Percentiles rank a stretch among this genome's conserved stretches.
phyloP scores from a whole-genome alignment of 257 asterid genomes.

The Nicotiana otophora region DNA sequence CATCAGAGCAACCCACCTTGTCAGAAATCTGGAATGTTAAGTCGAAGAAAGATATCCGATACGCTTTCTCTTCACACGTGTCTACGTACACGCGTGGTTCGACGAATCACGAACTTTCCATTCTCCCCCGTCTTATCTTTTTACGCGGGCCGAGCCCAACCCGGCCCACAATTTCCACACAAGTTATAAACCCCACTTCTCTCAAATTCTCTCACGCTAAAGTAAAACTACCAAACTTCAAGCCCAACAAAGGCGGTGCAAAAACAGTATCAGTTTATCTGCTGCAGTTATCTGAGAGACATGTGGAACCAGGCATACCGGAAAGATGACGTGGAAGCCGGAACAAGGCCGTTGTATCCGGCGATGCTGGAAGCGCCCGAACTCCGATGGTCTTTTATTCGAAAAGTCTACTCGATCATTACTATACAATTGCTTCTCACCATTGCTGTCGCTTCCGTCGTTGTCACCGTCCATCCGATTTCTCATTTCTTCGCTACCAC shows the following conservation, averaged over 20 bases:
- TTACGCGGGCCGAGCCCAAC: background rate
- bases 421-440: constrained; percentile 61
- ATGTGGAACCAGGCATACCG: constrained; percentile 41
- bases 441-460: constrained; percentile 49
- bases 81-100: background rate
- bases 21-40: constrained; percentile 12
- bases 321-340: constrained; percentile 58
- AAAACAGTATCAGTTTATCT: background rate
- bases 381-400: constrained; percentile 74
- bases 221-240: background rate
- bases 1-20: too few relatives aligned
- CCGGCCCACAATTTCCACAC: background rate
- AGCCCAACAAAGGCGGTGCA: background rate
- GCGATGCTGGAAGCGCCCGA: constrained; percentile 64
- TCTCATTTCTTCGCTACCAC: constrained; percentile 46
- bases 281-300: background rate
- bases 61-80: background rate
- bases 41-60: background rate
- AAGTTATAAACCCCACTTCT: background rate
- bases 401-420: constrained; percentile 59
- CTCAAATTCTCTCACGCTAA: background rate
- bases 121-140: background rate
- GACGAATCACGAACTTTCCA: constrained; percentile 14
- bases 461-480: constrained; percentile 48
- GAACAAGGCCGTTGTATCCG: constrained; percentile 44